Evolutionary conservation across 2,329 filamentous ascomycete species (phyloP), one percentile per base, ranked within the genome.

Genomic region (Tolypocladium guangdongense): DNA sequence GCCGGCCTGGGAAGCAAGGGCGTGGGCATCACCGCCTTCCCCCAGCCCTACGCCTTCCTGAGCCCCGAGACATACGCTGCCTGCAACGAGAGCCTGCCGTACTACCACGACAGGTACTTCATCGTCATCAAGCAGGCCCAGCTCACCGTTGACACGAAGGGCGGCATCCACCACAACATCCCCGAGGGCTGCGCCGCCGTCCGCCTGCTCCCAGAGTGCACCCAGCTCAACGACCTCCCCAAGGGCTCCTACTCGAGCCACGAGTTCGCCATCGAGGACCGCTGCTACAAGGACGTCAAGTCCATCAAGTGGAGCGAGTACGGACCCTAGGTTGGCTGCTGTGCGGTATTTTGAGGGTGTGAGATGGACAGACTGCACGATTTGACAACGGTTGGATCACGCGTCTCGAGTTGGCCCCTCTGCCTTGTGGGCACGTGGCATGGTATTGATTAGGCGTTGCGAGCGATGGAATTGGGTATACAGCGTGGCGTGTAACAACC

Each of bases 171-270:
- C 39, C 33, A 55, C 54, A 50, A 58, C 10, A 58, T 72, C 2
- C 72, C 73, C 2, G 60, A 63, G 14, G 66, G 61, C 18, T 78
- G 75, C 57, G 69, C 64, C 2, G 59, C 67, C 6, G 62, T 78
- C 49, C 62, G 59, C 7, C 62, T 78, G 41, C 52, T 76, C 11
- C 70, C 74, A 7, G 63, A 73, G 59, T 77, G 74, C 50, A 66
- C 68, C 0, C 35, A 56, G 45, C 62, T 76, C 48, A 60, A 66
- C 8, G 60, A 62, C 14, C 58, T 73, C 30, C 66, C 68, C 1
- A 59, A 57, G 20, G 68, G 64, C 0, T 66, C 67, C 32, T 54
- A 59, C 18, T 57, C 66, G 2, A 72, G 62, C 53, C 72, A 77
- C 57, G 60, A 70, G 20, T 69, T 64, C 57, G 71, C 66, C 1